Base-by-base conservation (phyloP, 106 monocot genomes). In the Apostasia ramifera region DNA sequence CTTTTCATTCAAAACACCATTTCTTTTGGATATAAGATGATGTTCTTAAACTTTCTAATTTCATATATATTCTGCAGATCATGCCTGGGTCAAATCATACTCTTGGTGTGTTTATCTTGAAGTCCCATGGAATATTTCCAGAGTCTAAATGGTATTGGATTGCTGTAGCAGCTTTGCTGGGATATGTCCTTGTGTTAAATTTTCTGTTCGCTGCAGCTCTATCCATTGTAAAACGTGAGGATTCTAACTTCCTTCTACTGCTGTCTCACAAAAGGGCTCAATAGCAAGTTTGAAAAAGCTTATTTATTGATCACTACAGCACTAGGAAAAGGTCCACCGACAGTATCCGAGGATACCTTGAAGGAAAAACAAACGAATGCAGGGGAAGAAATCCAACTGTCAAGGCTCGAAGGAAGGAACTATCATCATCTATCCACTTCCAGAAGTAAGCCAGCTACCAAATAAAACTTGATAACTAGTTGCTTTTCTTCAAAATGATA, bases 111-210 rank as follows among this genome's bases (percentile, higher is more conserved):
- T 0, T 8, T 15, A 46, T 80, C 48, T 58, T 87, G 56, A 83
- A 71, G 70, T 63, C 74, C 15, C 80, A 83, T 41, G 80, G 74
- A 74, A 44, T 87, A 2, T 87, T 83, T 60, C 43, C 83, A 3
- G 87, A 87, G 55, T 70, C 87, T 43, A 87, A 77, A 66, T 87
- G 87, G 87, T 87, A 78, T 42, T 83, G 83, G 87, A 80, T 87
- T 60, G 87, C 83, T 39, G 53, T 77, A 8, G 87, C 58, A 14
- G 83, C 71, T 3, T 43, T 83, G 47, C 8, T 83, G 53, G 82
- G 83, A 13, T 87, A 77, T 57, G 55, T 74, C 6, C 57, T 87
- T 1, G 56, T 87, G 5, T 83, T 87, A 77, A 83, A 87, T 57
- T 44, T 57, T 55, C 76, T 74, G 55, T 83, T 67, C 46, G 70